Evolutionary conservation across 208 protist species (phyloP).

Genomic region (Acanthamoeba royreba): DNA sequence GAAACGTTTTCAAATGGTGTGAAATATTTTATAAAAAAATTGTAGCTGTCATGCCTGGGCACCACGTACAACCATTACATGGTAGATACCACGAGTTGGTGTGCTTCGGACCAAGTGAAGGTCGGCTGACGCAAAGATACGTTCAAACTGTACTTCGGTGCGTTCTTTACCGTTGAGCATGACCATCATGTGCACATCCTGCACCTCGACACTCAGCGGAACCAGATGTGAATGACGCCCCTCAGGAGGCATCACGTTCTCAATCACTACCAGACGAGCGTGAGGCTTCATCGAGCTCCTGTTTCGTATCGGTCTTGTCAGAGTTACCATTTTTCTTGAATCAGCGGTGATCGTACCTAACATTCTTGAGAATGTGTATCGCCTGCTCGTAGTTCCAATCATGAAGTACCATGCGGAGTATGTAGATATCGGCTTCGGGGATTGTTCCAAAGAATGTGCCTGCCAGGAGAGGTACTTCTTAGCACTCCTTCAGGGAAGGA

Average conservation of each 20-base stretch:
- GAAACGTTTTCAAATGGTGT: too few species aligned
- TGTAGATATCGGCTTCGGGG: not conserved
- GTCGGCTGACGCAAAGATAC: not conserved
- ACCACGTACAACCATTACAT: too few species aligned
- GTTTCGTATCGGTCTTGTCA: not conserved
- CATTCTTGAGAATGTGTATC: not conserved
- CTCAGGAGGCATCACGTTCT: not conserved
- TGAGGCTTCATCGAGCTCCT: not conserved
- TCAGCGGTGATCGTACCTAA: not conserved
- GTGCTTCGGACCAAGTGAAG: not conserved
- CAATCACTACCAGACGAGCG: not conserved
- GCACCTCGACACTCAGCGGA: constrained; percentile 11
- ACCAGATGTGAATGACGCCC: not conserved
- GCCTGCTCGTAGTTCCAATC: not conserved
- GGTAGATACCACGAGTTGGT: not conserved
- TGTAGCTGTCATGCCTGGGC: too few species aligned
- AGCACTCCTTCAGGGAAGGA: too few species aligned
- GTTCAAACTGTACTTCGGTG: not conserved
- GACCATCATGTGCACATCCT: constrained; percentile 25
- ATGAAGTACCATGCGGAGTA: constrained; percentile 29
- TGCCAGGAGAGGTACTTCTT: too few species aligned
- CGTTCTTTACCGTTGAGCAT: constrained; percentile 16
- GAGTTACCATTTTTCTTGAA: too few species aligned
- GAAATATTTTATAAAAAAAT: too few species aligned
- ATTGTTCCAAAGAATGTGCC: not conserved